Evolutionary conservation across 805 yeast species (phyloP), one percentile per base, ranked within the genome.

Genomic region (Danielozyma ontarioensis): DNA sequence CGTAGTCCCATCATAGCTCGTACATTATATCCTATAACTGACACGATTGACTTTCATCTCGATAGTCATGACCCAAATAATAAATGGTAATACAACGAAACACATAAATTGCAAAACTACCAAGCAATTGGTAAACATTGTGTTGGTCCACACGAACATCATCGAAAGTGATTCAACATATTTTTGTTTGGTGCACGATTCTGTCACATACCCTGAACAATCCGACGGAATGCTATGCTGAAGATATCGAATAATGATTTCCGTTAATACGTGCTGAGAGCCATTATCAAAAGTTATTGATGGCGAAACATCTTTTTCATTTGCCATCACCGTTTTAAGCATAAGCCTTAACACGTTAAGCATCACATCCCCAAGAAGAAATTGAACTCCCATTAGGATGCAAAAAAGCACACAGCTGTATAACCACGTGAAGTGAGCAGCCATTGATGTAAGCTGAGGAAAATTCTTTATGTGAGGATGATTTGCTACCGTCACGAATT

Each of bases 351-450:
- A 17, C 19, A 43, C 19, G 37, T 56, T 57, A 14, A 46, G 29
- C 5, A 55, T 29, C 2, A 48, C 35, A 35, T 59, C 61, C 19
- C 42, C 42, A 25, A 46, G 39, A 5, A 50, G 19, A 2, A 49
- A 34, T 32, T 49, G 25, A 19, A 43, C 35, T 7, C 29, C 14
- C 10, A 41, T 30, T 2, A 50, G 19, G 4, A 42, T 13, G 5
- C 33, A 13, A 14, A 54, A 22, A 10, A 56, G 32, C 4, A 48
- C 14, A 26, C 48, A 42, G 25, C 41, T 33, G 36, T 58, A 57
- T 19, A 41, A 31, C 54, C 58, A 53, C 11, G 41, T 42, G 34
- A 51, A 50, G 25, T 45, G 42, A 22, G 44, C 27, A 12, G 48
- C 25, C 11, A 55, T 27, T 12, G 32, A 28, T 2, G 48, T 37